These are phyloP conservation scores for Alternaria gansuensis DNA, from an alignment of 2,329 filamentous ascomycete genomes.

Conservation along the genomic window DNA sequence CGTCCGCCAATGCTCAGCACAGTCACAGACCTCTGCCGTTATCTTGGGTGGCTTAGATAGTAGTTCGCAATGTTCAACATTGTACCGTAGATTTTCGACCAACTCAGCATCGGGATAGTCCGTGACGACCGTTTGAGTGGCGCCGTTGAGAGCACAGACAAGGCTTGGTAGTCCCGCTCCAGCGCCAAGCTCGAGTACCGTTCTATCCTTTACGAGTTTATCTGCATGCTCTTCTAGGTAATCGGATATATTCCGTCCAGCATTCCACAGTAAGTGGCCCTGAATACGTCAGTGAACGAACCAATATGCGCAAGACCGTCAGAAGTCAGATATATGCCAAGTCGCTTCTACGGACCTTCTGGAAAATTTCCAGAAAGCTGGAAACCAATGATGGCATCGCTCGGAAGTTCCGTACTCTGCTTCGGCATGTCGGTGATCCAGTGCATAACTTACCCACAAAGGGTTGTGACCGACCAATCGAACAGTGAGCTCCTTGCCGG, in stretches of 20 bases:
- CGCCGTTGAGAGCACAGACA: conserved; percentile 76
- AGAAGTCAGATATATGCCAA: not conserved
- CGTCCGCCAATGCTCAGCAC: not conserved
- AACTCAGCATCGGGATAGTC: conserved; percentile 89
- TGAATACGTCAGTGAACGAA: conserved; percentile 32
- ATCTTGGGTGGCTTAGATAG: conserved; percentile 51
- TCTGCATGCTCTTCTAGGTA: conserved; percentile 77
- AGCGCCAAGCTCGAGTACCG: conserved; percentile 88
- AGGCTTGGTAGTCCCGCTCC: conserved; percentile 86
- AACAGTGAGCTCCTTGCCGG: conserved; percentile 71
- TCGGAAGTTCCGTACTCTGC: conserved; percentile 10
- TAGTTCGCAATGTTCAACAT: conserved; percentile 69
- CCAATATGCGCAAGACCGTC: not conserved
- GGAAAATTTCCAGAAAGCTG: conserved; percentile 4
- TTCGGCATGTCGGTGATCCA: conserved; percentile 7
- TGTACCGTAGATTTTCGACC: conserved; percentile 79
- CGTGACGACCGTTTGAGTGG: conserved; percentile 74
- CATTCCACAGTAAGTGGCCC: conserved; percentile 93
- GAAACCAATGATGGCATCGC: not conserved
- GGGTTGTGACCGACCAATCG: conserved; percentile 87
- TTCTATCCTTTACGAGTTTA: conserved; percentile 68
- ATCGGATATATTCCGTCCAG: conserved; percentile 76
- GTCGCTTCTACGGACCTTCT: not conserved
- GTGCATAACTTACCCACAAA: conserved; percentile 70
- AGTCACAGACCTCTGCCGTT: conserved; percentile 47